Conservation (phyloP, 257 asterid genomes). For the Solanum piurae region DNA sequence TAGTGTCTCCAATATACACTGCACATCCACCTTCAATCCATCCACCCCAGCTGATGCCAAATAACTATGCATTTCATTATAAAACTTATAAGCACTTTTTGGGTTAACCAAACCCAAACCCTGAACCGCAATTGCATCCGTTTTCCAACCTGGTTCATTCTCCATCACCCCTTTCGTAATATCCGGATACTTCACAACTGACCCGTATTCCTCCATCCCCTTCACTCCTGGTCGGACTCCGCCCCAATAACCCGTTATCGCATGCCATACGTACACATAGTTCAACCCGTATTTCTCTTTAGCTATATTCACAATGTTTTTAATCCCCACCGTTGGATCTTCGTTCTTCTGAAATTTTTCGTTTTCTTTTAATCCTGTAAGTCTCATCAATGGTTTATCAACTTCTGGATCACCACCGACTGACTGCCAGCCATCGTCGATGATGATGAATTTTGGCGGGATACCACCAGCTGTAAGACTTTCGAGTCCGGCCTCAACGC, state of each 20-base stretch:
- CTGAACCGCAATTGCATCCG: constrained; percentile 52
- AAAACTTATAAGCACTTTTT: constrained; percentile 57
- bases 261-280: constrained; percentile 85
- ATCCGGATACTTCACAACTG: constrained; percentile 56
- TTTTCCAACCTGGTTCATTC: constrained; percentile 71
- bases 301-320: constrained; percentile 52
- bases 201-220: constrained; percentile 54
- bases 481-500: constrained; percentile 66
- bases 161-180: constrained; percentile 61
- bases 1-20: constrained; percentile 75
- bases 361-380: constrained; percentile 73
- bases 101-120: constrained; percentile 83
- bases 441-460: constrained; percentile 70
- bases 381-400: constrained; percentile 33
- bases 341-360: constrained; percentile 47
- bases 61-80: constrained; percentile 73
- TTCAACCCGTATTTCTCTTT: constrained; percentile 67
- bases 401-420: constrained; percentile 33
- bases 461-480: constrained; percentile 55
- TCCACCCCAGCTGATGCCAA: constrained; percentile 67
- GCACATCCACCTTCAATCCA: constrained; percentile 83
- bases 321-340: constrained; percentile 43
- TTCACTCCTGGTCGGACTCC: constrained; percentile 70
- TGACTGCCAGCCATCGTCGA: constrained; percentile 85
- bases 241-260: constrained; percentile 90